phyloP scores from a whole-genome alignment of 768 basidiomycete species.

The Serendipita sp. region DNA sequence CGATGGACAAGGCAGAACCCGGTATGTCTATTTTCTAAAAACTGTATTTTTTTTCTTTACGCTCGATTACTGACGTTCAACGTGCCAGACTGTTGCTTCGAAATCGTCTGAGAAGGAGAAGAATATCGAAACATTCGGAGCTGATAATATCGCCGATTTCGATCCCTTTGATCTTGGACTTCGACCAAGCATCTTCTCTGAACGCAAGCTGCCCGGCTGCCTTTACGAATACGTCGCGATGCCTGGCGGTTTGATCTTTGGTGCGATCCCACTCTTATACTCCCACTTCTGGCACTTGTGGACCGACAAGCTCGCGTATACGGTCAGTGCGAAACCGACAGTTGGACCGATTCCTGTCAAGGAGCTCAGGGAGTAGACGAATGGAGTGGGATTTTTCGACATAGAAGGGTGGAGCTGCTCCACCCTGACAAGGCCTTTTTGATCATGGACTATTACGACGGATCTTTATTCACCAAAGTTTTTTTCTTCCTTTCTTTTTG shows the following conservation, averaged over 20 bases:
- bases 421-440: not conserved
- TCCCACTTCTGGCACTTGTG: conserved; percentile 17
- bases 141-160: conserved; percentile 4
- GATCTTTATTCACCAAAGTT: not conserved
- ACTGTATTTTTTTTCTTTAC: too few relatives aligned
- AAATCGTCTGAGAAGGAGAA: not conserved
- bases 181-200: conserved; percentile 6
- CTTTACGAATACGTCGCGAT: conserved; percentile 13
- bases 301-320: conserved; percentile 13
- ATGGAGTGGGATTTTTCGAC: not conserved
- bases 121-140: not conserved
- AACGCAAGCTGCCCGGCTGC: not conserved
- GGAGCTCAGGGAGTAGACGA: not conserved
- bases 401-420: not conserved
- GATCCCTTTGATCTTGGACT: conserved; percentile 6
- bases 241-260: conserved; percentile 15
- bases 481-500: too few relatives aligned
- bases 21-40: conserved; percentile 9
- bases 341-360: not conserved
- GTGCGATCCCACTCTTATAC: conserved; percentile 15
- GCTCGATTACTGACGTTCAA: not conserved
- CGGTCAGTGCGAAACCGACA: conserved; percentile 8
- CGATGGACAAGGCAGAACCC: conserved; percentile 12
- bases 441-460: not conserved
- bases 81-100: not conserved